Percentiles rank a stretch among this genome's conserved stretches.
These are phyloP conservation scores for Kappamyces sp. DNA, from an alignment of 192 early-diverging fungal species.

Conservation along the genomic window DNA sequence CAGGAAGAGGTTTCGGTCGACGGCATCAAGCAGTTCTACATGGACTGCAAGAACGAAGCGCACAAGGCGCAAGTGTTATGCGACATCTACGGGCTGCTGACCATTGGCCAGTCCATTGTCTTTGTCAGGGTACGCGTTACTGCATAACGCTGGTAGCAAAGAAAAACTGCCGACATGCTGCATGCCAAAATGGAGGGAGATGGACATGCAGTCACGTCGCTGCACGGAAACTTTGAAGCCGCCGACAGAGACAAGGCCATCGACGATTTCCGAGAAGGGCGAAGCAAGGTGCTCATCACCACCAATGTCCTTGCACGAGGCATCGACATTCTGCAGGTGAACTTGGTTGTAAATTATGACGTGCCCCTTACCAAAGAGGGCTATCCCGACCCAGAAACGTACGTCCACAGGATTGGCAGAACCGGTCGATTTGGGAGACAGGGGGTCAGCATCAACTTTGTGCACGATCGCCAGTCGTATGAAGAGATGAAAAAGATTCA, in stretches of 20 bases:
- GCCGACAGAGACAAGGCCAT: conserved; percentile 82
- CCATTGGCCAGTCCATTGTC: conserved; percentile 93
- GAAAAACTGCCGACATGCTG: conserved; percentile 79
- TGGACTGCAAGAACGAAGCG: conserved; percentile 77
- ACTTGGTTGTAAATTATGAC: conserved; percentile 95
- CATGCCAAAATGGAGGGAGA: conserved; percentile 65
- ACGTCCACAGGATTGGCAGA: conserved; percentile 95
- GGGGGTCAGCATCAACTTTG: conserved; percentile 92
- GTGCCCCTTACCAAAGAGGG: conserved; percentile 66
- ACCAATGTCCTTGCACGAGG: conserved; percentile 97
- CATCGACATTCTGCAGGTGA: conserved; percentile 94
- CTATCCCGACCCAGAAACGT: conserved; percentile 84
- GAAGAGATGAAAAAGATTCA: conserved; percentile 80
- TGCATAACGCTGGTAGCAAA: conserved; percentile 37
- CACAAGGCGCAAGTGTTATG: conserved; percentile 62
- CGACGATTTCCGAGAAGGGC: conserved; percentile 85
- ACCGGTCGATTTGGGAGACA: conserved; percentile 95
- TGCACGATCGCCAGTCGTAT: conserved; percentile 68
- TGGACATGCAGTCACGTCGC: conserved; percentile 74
- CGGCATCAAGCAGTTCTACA: conserved; percentile 93
- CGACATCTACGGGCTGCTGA: conserved; percentile 65
- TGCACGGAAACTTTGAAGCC: conserved; percentile 78
- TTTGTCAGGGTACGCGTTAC: conserved; percentile 69
- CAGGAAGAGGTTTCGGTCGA: conserved; percentile 88
- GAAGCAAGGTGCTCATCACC: conserved; percentile 88